Conservation (phyloP, 257 asterid genomes). For the Phtheirospermum japonicum region DNA sequence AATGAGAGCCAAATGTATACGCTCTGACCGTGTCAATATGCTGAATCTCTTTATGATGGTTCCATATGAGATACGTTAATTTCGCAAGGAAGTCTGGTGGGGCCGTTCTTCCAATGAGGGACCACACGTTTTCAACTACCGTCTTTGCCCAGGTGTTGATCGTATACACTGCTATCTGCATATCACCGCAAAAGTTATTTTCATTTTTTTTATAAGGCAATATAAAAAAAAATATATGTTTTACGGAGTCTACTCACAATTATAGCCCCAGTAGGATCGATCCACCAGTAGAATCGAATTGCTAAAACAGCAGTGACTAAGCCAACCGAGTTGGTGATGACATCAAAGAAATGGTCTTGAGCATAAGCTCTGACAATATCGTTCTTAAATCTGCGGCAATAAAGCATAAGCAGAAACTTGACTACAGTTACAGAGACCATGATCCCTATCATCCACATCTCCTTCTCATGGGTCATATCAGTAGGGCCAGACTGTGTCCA, state of each 20-base stretch:
- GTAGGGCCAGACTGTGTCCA: slow-evolving; percentile 54
- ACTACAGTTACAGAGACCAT: slow-evolving; percentile 84
- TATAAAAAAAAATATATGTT: too few relatives aligned
- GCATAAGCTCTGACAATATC: slow-evolving; percentile 85
- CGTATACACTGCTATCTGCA: slow-evolving; percentile 82
- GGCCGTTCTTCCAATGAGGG: slow-evolving; percentile 85
- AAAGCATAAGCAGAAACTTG: slow-evolving; percentile 72
- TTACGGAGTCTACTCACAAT: slow-evolving; percentile 46
- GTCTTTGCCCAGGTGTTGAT: slow-evolving; percentile 87
- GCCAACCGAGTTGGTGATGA: slow-evolving; percentile 82
- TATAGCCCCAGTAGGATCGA: slow-evolving; percentile 89
- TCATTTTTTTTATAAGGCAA: too few relatives aligned
- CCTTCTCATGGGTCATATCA: slow-evolving; percentile 52
- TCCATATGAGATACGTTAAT: slow-evolving; percentile 79
- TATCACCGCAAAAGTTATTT: not conserved
- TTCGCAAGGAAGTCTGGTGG: slow-evolving; percentile 93
- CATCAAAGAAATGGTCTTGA: slow-evolving; percentile 90
- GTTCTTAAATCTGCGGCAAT: slow-evolving; percentile 77
- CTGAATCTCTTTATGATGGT: slow-evolving; percentile 66
- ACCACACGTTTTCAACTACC: slow-evolving; percentile 75
- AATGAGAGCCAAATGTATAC: slow-evolving; percentile 76
- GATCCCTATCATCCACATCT: slow-evolving; percentile 90
- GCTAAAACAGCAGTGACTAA: slow-evolving; percentile 74
- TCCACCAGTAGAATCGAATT: slow-evolving; percentile 79
- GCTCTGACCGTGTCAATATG: slow-evolving; percentile 90